Base-by-base conservation (phyloP, 768 basidiomycete genomes). In the Boletus barrowsii region DNA sequence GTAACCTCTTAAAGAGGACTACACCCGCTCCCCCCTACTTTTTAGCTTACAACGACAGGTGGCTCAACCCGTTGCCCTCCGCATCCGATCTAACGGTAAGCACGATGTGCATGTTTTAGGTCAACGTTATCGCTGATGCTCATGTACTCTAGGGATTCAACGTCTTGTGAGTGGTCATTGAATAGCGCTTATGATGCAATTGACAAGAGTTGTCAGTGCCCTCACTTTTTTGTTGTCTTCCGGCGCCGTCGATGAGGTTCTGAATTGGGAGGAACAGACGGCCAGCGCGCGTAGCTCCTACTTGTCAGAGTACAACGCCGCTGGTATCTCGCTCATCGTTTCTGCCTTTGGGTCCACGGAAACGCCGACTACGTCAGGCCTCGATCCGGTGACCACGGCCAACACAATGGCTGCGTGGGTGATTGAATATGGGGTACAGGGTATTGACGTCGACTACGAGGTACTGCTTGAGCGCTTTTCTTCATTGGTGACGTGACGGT, bases 361-460 rank as follows among this genome's bases (percentile, higher is more conserved):
- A 51, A 66, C 70, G 1, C 80, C 80, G 1, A 82, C 79, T 3
- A 67, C 75, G 0, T 63, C 67, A 8, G 74, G 75, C 18, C 58
- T 56, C 13, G 71, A 82, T 54, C 71, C 80, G 0, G 65, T 72
- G 24, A 54, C 47, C 18, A 70, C 70, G 3, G 80, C 81, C 0
- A 73, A 76, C 57, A 72, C 68, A 7, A 70, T 82, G 59, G 79
- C 79, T 5, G 62, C 69, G 0, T 81, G 73, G 72, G 82, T 82
- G 30, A 74, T 66, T 36, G n/a, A 77, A 54, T 82, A 79, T 51
- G 68, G 69, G 10, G 44, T 83, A 15, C 74, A 76, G 50, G 81
- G 81, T 37, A 73, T 82, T 5, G 82, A 83, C 47, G 72, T 83
- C 53, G 82, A 83, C 63, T 83, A 81, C 42, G 81, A 78, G 65